Conservation (phyloP, 1,284 basidiomycete genomes). For the Hypsizygus ulmarius region DNA sequence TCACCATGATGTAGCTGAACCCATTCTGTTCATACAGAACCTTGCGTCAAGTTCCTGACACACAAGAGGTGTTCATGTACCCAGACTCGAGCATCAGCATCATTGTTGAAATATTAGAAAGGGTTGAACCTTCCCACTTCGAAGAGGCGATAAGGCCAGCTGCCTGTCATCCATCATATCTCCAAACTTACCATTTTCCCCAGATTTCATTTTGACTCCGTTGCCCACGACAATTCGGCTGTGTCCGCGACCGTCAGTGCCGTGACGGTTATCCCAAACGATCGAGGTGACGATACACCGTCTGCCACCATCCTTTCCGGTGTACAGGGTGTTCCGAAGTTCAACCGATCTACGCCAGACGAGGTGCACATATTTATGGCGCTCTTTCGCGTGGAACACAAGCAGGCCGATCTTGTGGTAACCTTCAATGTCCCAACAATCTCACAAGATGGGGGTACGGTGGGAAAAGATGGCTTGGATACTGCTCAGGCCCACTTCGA, state of each 20-base stretch:
- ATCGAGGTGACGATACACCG: slow-evolving; percentile 49
- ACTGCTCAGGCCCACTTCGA: slow-evolving; percentile 54
- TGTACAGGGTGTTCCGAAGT: slow-evolving; percentile 73
- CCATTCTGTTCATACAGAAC: slow-evolving; percentile 47
- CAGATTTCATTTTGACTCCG: slow-evolving; percentile 86
- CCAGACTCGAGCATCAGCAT: slow-evolving; percentile 70
- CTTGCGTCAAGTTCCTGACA: slow-evolving; percentile 93
- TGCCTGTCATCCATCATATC: slow-evolving; percentile 14
- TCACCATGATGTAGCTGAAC: slow-evolving; percentile 5
- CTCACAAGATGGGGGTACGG: slow-evolving; percentile 43
- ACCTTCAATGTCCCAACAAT: slow-evolving; percentile 74
- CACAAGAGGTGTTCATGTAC: slow-evolving; percentile 91
- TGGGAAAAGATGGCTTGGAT: slow-evolving; percentile 36
- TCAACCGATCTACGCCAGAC: slow-evolving; percentile 61
- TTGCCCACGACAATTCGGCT: slow-evolving; percentile 92
- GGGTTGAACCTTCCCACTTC: slow-evolving; percentile 58
- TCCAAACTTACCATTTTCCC: slow-evolving; percentile 15
- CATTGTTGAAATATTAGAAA: slow-evolving; percentile 84
- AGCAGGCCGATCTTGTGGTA: slow-evolving; percentile 75
- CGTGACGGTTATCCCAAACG: slow-evolving; percentile 41
- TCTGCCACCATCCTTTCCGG: slow-evolving; percentile 65
- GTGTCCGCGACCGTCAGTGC: slow-evolving; percentile 44
- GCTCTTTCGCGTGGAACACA: slow-evolving; percentile 72
- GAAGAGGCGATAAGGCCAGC: slow-evolving; percentile 67
- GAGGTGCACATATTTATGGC: slow-evolving; percentile 76